Base-by-base conservation (phyloP, 2,329 filamentous ascomycete genomes). In the Aspergillus felis region DNA sequence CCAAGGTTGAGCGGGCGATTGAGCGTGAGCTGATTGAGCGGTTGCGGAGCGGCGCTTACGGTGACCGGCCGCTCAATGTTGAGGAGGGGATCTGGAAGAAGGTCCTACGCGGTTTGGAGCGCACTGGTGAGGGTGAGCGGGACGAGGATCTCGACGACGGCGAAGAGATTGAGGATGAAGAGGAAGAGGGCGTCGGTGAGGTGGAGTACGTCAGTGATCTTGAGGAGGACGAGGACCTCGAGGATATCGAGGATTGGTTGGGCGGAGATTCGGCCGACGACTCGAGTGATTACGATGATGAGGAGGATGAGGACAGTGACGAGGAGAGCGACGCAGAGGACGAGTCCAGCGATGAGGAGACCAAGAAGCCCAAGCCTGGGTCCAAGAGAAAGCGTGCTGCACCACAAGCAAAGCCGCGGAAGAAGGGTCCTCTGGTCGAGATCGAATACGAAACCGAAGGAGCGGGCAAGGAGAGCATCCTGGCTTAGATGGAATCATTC, bases 71-170 rank as follows among this genome's bases (percentile, higher is more conserved):
- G 46, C 81, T 99, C 64, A 99, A 99, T 72, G 92, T 96, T 53
- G 94, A 95, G 74, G 92, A 97, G 74, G 83, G 85, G 14, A 91
- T 99, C 60, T 99, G 94, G 94, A 95, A 95, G 84, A 96, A 92
- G 83, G 94, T 99, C 7, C 85, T 99, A 66, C 87, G 87, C 60
- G 91, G 91, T 3, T 82, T 99, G 76, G 94, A 99, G 82, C 84
- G 89, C 66, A 88, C 89, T 66, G 92, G 93, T 58, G 87, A 95
- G 68, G 93, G 89, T 48, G 81, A 85, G 62, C 82, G 91, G 55
- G 93, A 97, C 73, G 86, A 92, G 77, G 93, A 97, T 73, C 76
- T 94, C 73, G 93, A 97, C 72, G 87, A 92, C 66, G 93, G 92
- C 9, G 86, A 95, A 62, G 87, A 90, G 64, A 87, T 90, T 38